phyloP scores from a whole-genome alignment of 106 monocot genomes.

The Dendrobium catenatum region DNA sequence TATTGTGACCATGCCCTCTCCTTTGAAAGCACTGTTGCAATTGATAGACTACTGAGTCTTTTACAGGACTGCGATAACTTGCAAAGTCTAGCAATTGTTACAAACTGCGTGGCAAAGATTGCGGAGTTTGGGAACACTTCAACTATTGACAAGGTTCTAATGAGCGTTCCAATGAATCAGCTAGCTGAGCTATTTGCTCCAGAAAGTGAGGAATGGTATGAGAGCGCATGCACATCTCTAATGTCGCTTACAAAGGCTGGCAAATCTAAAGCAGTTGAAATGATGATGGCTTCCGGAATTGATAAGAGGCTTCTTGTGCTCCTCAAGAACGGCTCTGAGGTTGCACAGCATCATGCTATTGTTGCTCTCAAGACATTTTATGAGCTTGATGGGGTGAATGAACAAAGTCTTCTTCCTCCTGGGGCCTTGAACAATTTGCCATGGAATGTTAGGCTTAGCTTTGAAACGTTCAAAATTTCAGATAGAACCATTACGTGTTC shows the following conservation, averaged over 20 bases:
- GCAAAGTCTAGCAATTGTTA: too few relatives aligned
- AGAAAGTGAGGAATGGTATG: conserved; percentile 27
- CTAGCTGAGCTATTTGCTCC: conserved; percentile 27
- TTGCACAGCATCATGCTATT: too few relatives aligned
- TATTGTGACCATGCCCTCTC: conserved; percentile 13
- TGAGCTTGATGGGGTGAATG: too few relatives aligned
- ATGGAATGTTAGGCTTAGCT: conserved; percentile 42
- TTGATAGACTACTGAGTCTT: too few relatives aligned
- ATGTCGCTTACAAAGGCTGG: conserved; percentile 28
- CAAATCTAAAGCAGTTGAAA: too few relatives aligned
- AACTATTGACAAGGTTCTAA: conserved; percentile 27
- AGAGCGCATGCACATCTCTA: conserved; percentile 25
- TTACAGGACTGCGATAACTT: too few relatives aligned
- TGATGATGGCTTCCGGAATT: too few relatives aligned
- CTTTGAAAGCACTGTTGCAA: not conserved
- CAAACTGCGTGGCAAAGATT: too few relatives aligned
- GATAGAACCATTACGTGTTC: conserved; percentile 16
- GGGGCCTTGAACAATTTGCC: conserved; percentile 33
- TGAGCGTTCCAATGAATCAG: conserved; percentile 24
- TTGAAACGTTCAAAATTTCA: conserved; percentile 32
- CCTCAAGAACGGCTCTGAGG: too few relatives aligned
- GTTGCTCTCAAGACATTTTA: too few relatives aligned
- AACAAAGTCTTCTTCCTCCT: conserved; percentile 19
- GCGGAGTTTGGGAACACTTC: conserved; percentile 1
- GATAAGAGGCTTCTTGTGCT: too few relatives aligned